Percentiles rank a stretch among this genome's conserved stretches.
Conservation (phyloP, 2,329 filamentous ascomycete genomes). For the Lachnellula willkommii region DNA sequence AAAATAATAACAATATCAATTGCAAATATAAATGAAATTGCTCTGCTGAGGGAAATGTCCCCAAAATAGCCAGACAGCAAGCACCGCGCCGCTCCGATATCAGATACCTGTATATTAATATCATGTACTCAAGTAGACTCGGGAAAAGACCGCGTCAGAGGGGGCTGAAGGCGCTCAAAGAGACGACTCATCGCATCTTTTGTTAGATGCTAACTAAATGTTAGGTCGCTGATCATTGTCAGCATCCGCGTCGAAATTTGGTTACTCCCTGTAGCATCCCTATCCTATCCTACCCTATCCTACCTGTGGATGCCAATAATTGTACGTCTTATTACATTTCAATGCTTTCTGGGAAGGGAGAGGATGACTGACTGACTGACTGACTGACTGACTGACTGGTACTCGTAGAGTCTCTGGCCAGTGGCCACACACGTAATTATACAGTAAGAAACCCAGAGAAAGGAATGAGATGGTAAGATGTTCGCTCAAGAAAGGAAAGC, state of each 20-base stretch:
- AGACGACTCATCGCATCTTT: background rate
- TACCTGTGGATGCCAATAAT: background rate
- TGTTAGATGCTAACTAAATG: background rate
- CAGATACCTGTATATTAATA: background rate
- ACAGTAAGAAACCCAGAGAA: background rate
- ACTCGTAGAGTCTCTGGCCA: background rate
- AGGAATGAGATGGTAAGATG: too few relatives aligned
- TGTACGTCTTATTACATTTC: background rate
- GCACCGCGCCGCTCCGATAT: too few relatives aligned
- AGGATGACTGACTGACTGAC: background rate
- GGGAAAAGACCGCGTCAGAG: background rate
- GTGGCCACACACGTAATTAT: background rate
- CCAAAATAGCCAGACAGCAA: background rate
- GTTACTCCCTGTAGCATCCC: background rate
- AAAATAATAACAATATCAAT: background rate
- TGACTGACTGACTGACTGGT: too few relatives aligned
- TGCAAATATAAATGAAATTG: conserved; percentile 1
- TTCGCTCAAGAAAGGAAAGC: too few relatives aligned
- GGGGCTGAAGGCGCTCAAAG: background rate
- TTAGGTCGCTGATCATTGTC: conserved; percentile 19
- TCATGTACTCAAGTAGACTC: background rate
- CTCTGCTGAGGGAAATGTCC: background rate
- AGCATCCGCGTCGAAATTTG: conserved; percentile 7
- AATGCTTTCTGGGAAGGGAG: background rate
- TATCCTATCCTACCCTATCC: too few relatives aligned